Base-by-base conservation (phyloP, 1,284 basidiomycete genomes). In the Malassezia slooffiae region DNA sequence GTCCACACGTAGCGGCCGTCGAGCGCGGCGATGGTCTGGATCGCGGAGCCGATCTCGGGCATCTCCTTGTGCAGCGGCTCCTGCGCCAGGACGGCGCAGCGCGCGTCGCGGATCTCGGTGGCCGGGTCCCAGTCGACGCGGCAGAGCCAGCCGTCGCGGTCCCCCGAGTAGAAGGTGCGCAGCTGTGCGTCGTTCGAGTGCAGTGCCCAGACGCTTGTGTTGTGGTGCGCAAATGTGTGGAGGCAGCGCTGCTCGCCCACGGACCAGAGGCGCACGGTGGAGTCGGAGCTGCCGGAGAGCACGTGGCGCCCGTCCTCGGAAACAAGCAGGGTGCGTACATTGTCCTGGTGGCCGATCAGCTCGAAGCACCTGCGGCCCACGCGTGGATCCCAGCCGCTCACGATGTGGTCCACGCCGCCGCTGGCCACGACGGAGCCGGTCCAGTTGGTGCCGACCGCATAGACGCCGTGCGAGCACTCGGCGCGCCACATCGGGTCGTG, bases 151-250 rank as follows among this genome's bases (percentile, higher is more conserved):
- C 91, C 93, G 12, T 84, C 80, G 27, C 86, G 79, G 57, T 96
- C 93, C 13, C 91, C 93, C 2, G 90, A 95, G 72, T 93, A 95
- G 74, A 99, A 99, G 1, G 81, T 75, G 66, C 91, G 84, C 38
- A 99, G 76, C 11, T 82, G 80, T 0, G 87, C 85, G 67, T 96
- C 87, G 0, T 79, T 76, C 3, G 88, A 91, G 66, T 79, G 80
- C 2, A 99, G 75, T 0, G 87, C 82, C 91, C 93, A 96, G 24
- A 97, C 88, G 13, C 87, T 89, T 47, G 89, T 87, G 12, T 83
- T 80, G 69, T 97, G 93, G 67, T 96, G 84, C 1, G 84, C 85
- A 72, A 96, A 97, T 1, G 91, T 97, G 62, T 97, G 88, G 11
- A 97, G 72, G 65, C 88, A 93, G 10, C 85, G 77, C 67, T 95